A percentile compares a stretch with the other conserved stretches of the same genome.
Evolutionary conservation across 2,329 filamentous ascomycete genomes (phyloP).

Genomic region (Camptophora hylomeconis): DNA sequence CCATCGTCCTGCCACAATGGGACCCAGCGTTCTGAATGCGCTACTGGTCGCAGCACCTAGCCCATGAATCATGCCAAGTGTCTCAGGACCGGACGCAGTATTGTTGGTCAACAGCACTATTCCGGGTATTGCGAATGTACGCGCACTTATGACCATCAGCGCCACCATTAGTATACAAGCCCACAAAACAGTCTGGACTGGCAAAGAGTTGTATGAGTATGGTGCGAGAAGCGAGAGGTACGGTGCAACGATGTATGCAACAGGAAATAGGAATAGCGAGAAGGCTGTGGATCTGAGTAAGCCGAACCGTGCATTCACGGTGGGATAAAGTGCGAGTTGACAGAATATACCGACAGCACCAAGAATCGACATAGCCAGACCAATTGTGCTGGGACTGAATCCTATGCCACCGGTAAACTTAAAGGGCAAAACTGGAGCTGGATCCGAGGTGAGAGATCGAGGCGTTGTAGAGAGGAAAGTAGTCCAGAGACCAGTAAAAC

Average conservation of each 20-base stretch:
- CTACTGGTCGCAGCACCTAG: conserved; percentile 44
- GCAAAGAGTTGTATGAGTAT: conserved; percentile 27
- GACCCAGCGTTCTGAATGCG: conserved; percentile 43
- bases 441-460: conserved; percentile 29
- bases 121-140: conserved; percentile 54
- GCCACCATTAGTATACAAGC: conserved; percentile 50
- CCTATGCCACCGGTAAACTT: conserved; percentile 60
- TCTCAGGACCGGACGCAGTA: conserved; percentile 44
- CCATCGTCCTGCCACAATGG: conserved; percentile 42
- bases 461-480: conserved; percentile 65
- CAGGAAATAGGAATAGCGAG: conserved; percentile 56
- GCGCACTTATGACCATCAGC: conserved; percentile 55
- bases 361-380: conserved; percentile 61
- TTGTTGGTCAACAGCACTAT: conserved; percentile 49
- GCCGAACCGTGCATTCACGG: conserved; percentile 52
- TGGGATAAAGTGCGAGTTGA: conserved; percentile 59
- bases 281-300: conserved; percentile 55
- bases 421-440: conserved; percentile 36
- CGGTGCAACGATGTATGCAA: conserved; percentile 58
- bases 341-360: conserved; percentile 61
- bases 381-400: conserved; percentile 56
- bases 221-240: conserved; percentile 58
- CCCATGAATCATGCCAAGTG: conserved; percentile 47
- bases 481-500: conserved; percentile 65
- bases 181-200: conserved; percentile 48